Evolutionary conservation across 1,284 basidiomycete genomes (phyloP), one percentile per base, ranked within the genome.

Genomic region (Cryptococcus sp.): DNA sequence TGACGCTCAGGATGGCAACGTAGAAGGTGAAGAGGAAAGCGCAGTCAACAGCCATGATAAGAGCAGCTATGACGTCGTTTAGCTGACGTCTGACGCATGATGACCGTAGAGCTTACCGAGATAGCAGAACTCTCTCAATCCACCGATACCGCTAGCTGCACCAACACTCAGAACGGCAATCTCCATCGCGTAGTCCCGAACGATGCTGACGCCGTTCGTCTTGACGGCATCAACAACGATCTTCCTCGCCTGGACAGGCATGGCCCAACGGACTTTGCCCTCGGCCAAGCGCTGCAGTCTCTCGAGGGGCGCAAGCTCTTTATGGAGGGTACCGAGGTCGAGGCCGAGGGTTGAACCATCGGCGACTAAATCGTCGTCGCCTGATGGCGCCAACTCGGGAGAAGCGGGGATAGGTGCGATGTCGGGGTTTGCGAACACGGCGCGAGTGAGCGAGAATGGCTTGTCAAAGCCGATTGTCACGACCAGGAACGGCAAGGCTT

Each of bases 401-500:
- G 74, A 76, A 2, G 73, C 68, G 38, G 77, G 67, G 20, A 78
- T 72, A 20, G 83, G 82, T 1, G 80, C 78, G 66, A 83, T 84
- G 64, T 92, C 87, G 3, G 91, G 90, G 69, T 94, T 90, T 20
- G 87, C 84, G 78, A 98, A 92, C 39, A 98, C 90, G 13, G 93
- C 90, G 27, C 89, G 85, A 0, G 93, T 93, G 42, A 99, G 86
- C 13, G 91, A 86, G 60, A 94, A 88, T 0, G 94, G 95, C 79
- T 99, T 99, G 80, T 99, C 95, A 75, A 98, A 99, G 15, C 95
- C 95, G 57, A 99, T 88, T 0, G 92, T 95, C 78, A 96, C 96
- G 46, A 99, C 94, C 41, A 99, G 83, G 87, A 99, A 99, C 0
- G 95, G 95, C 1, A 99, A 84, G 0, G 95, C 94, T 78, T 99